Evolutionary conservation across 1,139 yeast genomes (phyloP).

Genomic region (Candida sp.): DNA sequence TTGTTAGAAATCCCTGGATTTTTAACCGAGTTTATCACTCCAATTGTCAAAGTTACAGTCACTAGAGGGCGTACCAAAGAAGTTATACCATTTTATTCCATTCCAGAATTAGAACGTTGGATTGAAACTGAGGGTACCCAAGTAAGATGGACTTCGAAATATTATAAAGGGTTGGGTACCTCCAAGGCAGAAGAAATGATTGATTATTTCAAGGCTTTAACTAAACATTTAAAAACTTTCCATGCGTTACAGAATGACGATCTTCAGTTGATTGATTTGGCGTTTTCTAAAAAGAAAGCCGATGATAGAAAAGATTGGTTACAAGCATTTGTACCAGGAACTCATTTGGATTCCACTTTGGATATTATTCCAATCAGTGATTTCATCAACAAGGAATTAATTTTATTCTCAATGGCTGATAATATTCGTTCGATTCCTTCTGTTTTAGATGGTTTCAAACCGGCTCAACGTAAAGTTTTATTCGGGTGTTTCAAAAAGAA

Average conservation of each 20-base stretch:
- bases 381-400: conserved; percentile 92
- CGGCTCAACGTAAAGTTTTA: conserved; percentile 94
- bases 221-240: conserved; percentile 81
- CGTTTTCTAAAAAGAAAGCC: conserved; percentile 93
- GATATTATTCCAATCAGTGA: conserved; percentile 84
- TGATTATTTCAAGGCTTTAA: conserved; percentile 85
- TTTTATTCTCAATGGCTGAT: conserved; percentile 95
- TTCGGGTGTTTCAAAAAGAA: conserved; percentile 88
- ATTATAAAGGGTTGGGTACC: conserved; percentile 98
- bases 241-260: conserved; percentile 83
- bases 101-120: conserved; percentile 98
- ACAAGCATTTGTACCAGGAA: conserved; percentile 85
- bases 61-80: conserved; percentile 50
- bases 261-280: conserved; percentile 79
- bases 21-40: conserved; percentile 90
- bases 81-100: conserved; percentile 77
- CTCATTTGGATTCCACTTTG: conserved; percentile 82
- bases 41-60: conserved; percentile 88
- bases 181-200: conserved; percentile 79
- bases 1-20: conserved; percentile 89
- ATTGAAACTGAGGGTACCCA: conserved; percentile 75
- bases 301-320: conserved; percentile 99
- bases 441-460: conserved; percentile 93
- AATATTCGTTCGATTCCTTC: conserved; percentile 94
- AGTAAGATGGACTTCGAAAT: conserved; percentile 89